A percentile compares a stretch with the other conserved stretches of the same genome.
These are phyloP conservation scores for Lactifluus piperatus DNA, from an alignment of 768 basidiomycete species.

Conservation along the genomic window DNA sequence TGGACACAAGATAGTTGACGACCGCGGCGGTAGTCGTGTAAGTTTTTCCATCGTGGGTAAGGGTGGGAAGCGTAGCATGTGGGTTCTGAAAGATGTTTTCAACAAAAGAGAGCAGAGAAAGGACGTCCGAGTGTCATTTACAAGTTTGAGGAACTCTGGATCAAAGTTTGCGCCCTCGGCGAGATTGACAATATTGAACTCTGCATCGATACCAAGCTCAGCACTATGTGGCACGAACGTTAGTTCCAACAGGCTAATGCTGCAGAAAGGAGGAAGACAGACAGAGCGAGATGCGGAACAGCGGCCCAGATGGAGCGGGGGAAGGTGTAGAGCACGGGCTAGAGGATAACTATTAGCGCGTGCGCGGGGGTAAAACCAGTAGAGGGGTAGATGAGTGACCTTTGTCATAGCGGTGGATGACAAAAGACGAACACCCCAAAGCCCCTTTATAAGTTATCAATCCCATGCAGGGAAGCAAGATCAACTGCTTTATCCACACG, in stretches of 20 bases:
- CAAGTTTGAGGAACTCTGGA: not conserved
- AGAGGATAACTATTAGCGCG: not conserved
- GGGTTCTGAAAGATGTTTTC: slow-evolving; percentile 11
- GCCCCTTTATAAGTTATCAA: not conserved
- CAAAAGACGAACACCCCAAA: not conserved
- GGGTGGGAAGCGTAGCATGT: slow-evolving; percentile 9
- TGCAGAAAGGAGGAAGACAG: not conserved
- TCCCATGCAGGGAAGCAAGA: not conserved
- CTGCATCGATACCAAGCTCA: slow-evolving; percentile 7
- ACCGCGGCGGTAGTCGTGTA: slow-evolving; percentile 37
- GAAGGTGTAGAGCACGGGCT: slow-evolving; percentile 7
- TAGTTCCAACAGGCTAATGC: not conserved
- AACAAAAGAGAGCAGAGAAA: not conserved
- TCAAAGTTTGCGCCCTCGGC: not conserved
- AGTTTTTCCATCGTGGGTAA: not conserved
- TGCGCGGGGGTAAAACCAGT: not conserved
- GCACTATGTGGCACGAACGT: not conserved
- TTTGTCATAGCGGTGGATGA: not conserved
- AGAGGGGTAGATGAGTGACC: not conserved
- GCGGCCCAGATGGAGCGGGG: not conserved
- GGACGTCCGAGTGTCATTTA: not conserved
- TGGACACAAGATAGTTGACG: slow-evolving; percentile 32
- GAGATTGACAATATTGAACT: not conserved
- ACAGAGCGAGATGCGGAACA: not conserved
- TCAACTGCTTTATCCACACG: too few species aligned